Base-by-base conservation (phyloP, 2,329 filamentous ascomycete genomes). In the Sporothrix variecibatus region DNA sequence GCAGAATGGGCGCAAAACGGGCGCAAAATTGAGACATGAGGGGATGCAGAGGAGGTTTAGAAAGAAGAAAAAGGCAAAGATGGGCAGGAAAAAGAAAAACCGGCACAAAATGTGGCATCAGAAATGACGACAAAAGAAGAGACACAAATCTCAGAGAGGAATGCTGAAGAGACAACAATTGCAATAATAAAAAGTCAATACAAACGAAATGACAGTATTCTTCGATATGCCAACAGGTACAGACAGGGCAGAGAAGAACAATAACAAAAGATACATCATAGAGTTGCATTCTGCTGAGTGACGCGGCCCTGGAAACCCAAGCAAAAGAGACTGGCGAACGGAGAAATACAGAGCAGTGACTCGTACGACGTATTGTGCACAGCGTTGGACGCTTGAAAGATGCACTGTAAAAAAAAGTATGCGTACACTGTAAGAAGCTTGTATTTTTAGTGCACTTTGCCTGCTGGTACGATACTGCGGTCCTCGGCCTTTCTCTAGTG, bases 101-200 rank as follows among this genome's bases (percentile, higher is more conserved):
- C 12, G n/a, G 12, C n/a, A 17, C 38, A 38, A 20, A 8, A 31
- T 5, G 4, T 20, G 11, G 34, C 31, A 26, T 26, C 20, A 28
- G 17, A 43, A 65, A n/a, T 38, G 38, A 62, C 38, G 38, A 46
- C n/a, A 28, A 49, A 65, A 26, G 40, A n/a, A 7, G 62, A 67
- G 38, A 67, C 62, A 67, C n/a, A 49, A 43, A 28, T 67, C n/a
- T 67, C 62, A 28, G 15, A 8, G 0, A 46, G 62, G 62, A 67
- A 67, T 67, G 62, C 62, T 15, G 62, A 12, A 26, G 38, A 65
- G n/a, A 67, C 38, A 67, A 67, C 62, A 65, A 26, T 43, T 46
- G n/a, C 62, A 43, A 40, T 46, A 3, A 17, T 23, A 65, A 15
- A n/a, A 26, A 28, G 12, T 65, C 62, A 28, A 46, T 46, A 65